A percentile compares a stretch with the other conserved stretches of the same genome.
Conservation (phyloP, 106 monocot species). For the Hemerocallis citrina region DNA sequence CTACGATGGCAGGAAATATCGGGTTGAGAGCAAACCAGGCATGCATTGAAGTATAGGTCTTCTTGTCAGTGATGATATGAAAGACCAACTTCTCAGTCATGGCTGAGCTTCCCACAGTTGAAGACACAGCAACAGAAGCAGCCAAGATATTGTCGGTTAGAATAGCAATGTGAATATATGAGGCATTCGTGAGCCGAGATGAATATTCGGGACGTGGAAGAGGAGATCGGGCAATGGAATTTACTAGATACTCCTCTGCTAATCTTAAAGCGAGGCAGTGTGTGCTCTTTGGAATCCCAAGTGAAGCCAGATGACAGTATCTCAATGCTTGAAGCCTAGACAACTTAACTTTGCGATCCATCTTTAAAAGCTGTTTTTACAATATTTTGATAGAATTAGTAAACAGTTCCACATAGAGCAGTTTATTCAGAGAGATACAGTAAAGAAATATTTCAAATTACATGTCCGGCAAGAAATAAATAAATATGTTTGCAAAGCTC, state of each 20-base stretch:
- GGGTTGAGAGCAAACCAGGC: slow-evolving; percentile 66
- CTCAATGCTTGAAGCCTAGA: slow-evolving; percentile 28
- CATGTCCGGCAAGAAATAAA: too few relatives aligned
- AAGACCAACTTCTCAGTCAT: slow-evolving; percentile 43
- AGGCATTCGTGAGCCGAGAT: slow-evolving; percentile 26
- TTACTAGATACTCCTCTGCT: slow-evolving; percentile 46
- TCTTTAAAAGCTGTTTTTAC: slow-evolving; percentile 51
- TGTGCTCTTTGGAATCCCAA: slow-evolving; percentile 46
- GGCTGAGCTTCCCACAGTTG: slow-evolving; percentile 26
- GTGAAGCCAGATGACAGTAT: slow-evolving; percentile 41
- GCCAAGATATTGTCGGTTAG: slow-evolving; percentile 63
- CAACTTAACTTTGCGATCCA: slow-evolving; percentile 46
- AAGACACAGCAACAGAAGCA: slow-evolving; percentile 45
- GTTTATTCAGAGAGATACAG: too few relatives aligned
- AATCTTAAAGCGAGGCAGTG: slow-evolving; percentile 45
- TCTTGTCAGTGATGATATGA: slow-evolving; percentile 67
- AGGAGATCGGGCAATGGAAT: slow-evolving; percentile 36
- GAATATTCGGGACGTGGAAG: slow-evolving; percentile 46
- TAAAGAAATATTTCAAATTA: too few relatives aligned
- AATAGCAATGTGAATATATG: slow-evolving; percentile 40
- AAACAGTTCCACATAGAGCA: too few relatives aligned
- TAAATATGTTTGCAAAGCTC: too few relatives aligned
- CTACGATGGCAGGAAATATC: slow-evolving; percentile 32
- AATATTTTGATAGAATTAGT: neutral
- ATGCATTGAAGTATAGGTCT: slow-evolving; percentile 56